These are phyloP conservation scores for Corchorus capsularis DNA, from an alignment of 345 rosid species.

Conservation along the genomic window DNA sequence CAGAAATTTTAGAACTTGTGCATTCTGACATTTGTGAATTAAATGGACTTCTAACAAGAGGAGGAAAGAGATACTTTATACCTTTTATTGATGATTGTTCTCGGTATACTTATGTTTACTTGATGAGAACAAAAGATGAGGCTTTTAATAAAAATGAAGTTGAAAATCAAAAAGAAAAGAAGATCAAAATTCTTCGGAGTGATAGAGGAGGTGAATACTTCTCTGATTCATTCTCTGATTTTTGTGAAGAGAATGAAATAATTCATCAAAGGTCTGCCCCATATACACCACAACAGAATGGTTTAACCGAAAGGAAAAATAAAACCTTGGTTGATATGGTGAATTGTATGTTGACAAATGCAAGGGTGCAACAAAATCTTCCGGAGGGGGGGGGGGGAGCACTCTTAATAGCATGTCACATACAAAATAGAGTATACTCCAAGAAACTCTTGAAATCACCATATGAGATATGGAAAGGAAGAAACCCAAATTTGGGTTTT, in stretches of 20 bases:
- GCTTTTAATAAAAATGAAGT: neutral
- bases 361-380: neutral
- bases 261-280: neutral
- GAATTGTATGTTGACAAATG: neutral
- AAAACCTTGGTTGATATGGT: neutral
- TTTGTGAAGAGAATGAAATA: neutral
- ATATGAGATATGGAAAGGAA: neutral
- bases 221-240: neutral
- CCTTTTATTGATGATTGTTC: neutral
- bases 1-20: neutral
- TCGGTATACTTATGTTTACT: neutral
- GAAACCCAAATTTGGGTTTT: neutral
- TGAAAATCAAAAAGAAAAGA: neutral
- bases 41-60: neutral
- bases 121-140: neutral
- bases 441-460: no score
- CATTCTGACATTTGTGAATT: constrained; percentile 9
- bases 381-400: neutral
- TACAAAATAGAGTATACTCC: neutral
- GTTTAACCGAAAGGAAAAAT: neutral
- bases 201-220: constrained; percentile 1
- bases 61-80: neutral
- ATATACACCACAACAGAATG: neutral
- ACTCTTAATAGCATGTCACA: neutral
- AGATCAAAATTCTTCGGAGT: neutral